These are phyloP conservation scores for Botryococcus braunii DNA, from an alignment of 163 green algal genomes.

Conservation along the genomic window DNA sequence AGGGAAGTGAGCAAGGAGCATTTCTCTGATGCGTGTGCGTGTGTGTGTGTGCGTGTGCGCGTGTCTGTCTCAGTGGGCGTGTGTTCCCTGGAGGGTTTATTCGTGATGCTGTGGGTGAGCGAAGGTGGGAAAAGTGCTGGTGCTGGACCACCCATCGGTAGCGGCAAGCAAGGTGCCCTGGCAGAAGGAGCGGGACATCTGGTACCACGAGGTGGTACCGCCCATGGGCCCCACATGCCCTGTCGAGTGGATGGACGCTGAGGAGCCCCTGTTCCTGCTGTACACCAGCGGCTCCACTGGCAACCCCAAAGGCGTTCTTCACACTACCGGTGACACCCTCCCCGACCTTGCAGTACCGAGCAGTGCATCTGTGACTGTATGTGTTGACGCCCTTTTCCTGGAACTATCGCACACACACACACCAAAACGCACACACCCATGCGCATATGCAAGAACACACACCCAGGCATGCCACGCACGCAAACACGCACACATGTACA, in stretches of 20 bases:
- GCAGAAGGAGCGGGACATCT: slow-evolving; percentile 47
- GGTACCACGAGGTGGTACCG: slow-evolving; percentile 61
- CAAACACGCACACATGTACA: too few relatives aligned
- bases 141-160: slow-evolving; percentile 45
- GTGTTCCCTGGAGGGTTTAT: too few relatives aligned
- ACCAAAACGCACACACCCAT: too few relatives aligned
- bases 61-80: not conserved
- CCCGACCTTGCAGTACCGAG: too few relatives aligned
- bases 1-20: too few relatives aligned
- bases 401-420: too few relatives aligned
- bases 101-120: too few relatives aligned
- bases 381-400: too few relatives aligned
- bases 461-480: too few relatives aligned
- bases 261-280: slow-evolving; percentile 84
- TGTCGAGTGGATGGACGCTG: slow-evolving; percentile 81
- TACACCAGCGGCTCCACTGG: slow-evolving; percentile 84
- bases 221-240: slow-evolving; percentile 32
- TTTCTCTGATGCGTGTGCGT: too few relatives aligned
- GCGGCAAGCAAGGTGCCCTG: slow-evolving; percentile 14
- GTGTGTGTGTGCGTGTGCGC: slow-evolving; percentile 4
- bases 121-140: slow-evolving; percentile 48
- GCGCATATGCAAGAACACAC: too few relatives aligned
- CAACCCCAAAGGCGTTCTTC: slow-evolving; percentile 94
- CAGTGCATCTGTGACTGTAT: too few relatives aligned
- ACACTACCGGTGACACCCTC: slow-evolving; percentile 87